Base-by-base conservation (phyloP, 1,284 basidiomycete species). In the Takashimella koratensis region DNA sequence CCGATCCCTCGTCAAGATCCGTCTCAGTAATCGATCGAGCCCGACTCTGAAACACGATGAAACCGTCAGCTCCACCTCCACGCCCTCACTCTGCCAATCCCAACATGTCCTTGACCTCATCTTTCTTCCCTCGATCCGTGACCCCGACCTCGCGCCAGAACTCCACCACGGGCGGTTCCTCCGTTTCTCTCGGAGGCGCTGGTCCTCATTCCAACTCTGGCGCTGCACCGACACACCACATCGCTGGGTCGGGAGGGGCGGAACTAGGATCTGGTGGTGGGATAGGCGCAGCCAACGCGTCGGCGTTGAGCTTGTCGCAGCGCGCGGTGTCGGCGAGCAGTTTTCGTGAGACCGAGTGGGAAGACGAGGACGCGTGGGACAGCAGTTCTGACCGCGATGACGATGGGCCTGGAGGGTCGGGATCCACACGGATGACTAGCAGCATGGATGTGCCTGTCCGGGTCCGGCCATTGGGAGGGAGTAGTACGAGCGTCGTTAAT, bases 341-440 rank as follows among this genome's bases (percentile, higher is more conserved):
- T 36, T 40, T 16, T n/a, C 44, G 82, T 20, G 84, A 85, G 2
- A 82, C 83, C 1, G 85, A 86, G 62, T 87, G 86, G 52, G 90
- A 93, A 62, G 30, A 36, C 30, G 30, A 36, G 16, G 90, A 93
- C 71, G 89, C 85, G 44, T 93, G 90, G 90, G 90, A 93, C 77
- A 87, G 86, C 63, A 81, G 81, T 52, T 91, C 89, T 3, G 90
- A 92, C 74, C 84, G 85, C 44, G 90, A 91, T 70, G 71, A 74
- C 45, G 62, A 63, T 13, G 56, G 51, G 66, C 53, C 53, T 54
- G 39, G 57, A 46, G 47, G 51, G 25, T 8, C 30, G 8, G 30
- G 30, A 36, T 8, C 10, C 16, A 36, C 10, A 36, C 30, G 30
- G 16, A 16, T 36, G 16, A 16, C 10, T 8, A 36, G 16, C 30